Percentiles rank a stretch among this genome's conserved stretches.
Evolutionary conservation across 2,329 filamentous ascomycete species (phyloP).

Genomic region (Fusarium anthophilum): DNA sequence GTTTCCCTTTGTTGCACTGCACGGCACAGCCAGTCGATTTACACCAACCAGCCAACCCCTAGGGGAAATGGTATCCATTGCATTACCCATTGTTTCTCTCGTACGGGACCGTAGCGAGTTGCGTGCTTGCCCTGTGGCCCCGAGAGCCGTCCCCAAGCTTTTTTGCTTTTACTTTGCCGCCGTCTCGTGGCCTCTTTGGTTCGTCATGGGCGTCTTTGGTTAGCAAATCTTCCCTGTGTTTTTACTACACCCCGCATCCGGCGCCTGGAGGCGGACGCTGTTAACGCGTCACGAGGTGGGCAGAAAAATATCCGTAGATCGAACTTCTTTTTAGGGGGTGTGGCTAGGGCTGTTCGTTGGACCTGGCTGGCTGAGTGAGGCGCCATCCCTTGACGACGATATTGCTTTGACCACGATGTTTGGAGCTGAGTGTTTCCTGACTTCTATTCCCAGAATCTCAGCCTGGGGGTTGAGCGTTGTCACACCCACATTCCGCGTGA

Average conservation of each 20-base stretch:
- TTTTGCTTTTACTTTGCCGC: conserved; percentile 17
- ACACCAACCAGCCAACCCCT: conserved; percentile 29
- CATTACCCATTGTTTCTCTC: not conserved
- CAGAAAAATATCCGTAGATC: conserved; percentile 30
- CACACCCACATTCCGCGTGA: conserved; percentile 10
- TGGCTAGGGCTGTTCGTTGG: conserved; percentile 8
- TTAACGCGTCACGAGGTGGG: conserved; percentile 41
- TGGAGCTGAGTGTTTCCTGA: conserved; percentile 1
- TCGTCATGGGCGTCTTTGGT: conserved; percentile 40
- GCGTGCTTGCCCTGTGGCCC: conserved; percentile 28
- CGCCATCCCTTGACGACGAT: conserved; percentile 1
- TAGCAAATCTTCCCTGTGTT: conserved; percentile 39
- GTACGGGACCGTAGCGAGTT: conserved; percentile 12
- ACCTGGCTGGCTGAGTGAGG: conserved; percentile 11
- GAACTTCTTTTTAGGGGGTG: conserved; percentile 22
- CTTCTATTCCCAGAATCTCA: conserved; percentile 4
- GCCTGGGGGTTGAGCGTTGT: not conserved
- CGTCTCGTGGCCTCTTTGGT: conserved; percentile 41
- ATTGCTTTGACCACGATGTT: conserved; percentile 22
- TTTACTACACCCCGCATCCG: conserved; percentile 43
- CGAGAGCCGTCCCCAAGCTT: conserved; percentile 19
- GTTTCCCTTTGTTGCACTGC: conserved; percentile 29
- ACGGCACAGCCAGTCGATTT: conserved; percentile 18
- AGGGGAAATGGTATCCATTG: conserved; percentile 30
- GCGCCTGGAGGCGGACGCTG: conserved; percentile 33